Base-by-base conservation (phyloP, 805 yeast genomes). In the Candida chilensis region DNA sequence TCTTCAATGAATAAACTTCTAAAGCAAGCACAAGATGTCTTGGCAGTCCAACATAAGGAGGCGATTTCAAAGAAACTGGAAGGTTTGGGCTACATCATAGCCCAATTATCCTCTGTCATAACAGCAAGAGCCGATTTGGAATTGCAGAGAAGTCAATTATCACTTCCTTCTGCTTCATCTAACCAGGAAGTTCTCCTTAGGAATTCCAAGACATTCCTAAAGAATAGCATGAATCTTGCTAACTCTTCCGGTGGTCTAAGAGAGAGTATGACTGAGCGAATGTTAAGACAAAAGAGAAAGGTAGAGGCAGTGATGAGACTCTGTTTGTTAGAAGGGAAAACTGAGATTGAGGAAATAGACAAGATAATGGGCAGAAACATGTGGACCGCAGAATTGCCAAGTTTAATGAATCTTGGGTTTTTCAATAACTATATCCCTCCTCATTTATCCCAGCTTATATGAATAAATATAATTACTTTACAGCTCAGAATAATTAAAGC, bases 121-220 rank as follows among this genome's bases (percentile, higher is more conserved):
- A 63, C 70, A n/a, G 72, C 68, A 19, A 50, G 78, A 29, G 62
- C 73, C 2, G 78, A 72, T 40, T 55, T 71, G 3, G 77, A 70
- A 32, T 40, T 67, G 9, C 75, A 69, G 41, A 50, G 77, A 32
- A 50, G 64, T n/a, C 58, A 53, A 27, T 19, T 67, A 3, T 29
- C 42, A 1, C 36, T 32, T 16, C 54, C 50, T 7, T 45, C 50
- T 16, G 59, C 68, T 0, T 34, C 36, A 2, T 51, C 52, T 11
- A 53, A 55, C 38, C 34, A 35, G 13, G 37, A 34, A 3, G 41
- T 64, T 1, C 45, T 72, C 13, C 33, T 51, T 5, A 45, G 49
- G 9, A 72, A 72, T 33, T 46, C 60, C 27, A 59, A 50, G 25
- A 62, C 57, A 3, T 51, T 70, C 20, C 45, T 69, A 21, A 68